These are phyloP conservation scores for Bipolaris sorokiniana DNA, from an alignment of 2,329 filamentous ascomycete species.

Conservation along the genomic window DNA sequence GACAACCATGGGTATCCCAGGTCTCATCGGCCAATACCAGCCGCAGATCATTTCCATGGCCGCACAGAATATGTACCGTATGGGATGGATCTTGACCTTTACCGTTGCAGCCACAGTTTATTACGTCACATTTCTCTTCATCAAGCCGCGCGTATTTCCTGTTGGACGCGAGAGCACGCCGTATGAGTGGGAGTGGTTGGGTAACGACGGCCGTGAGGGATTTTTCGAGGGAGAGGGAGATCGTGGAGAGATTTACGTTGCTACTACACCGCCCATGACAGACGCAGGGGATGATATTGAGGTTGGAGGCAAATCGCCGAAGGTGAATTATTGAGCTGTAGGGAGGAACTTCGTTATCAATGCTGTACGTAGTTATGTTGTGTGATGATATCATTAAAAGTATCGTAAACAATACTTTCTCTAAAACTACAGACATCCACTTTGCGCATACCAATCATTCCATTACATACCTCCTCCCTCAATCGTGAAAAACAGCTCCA, in stretches of 20 bases:
- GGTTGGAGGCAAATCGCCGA: conserved; percentile 17
- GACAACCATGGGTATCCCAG: conserved; percentile 45
- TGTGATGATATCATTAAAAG: no score
- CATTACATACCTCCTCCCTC: background rate
- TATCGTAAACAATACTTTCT: no score
- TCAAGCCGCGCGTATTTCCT: conserved; percentile 29
- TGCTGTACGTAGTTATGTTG: no score
- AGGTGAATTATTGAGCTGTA: conserved; percentile 8
- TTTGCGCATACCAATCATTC: background rate
- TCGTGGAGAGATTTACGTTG: conserved; percentile 15
- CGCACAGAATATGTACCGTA: conserved; percentile 46
- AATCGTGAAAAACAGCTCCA: background rate
- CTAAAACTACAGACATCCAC: background rate
- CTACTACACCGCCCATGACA: conserved; percentile 21
- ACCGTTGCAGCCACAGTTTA: conserved; percentile 38
- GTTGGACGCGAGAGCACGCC: conserved; percentile 26
- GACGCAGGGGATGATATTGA: conserved; percentile 19
- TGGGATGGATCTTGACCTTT: conserved; percentile 46
- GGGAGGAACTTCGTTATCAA: background rate
- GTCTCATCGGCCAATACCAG: conserved; percentile 40
- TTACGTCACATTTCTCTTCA: conserved; percentile 23
- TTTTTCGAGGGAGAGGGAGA: conserved; percentile 41
- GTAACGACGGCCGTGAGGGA: conserved; percentile 35
- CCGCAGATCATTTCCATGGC: conserved; percentile 41
- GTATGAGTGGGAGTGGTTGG: conserved; percentile 28